Evolutionary conservation across 2,329 filamentous ascomycete genomes (phyloP), one percentile per base, ranked within the genome.

Genomic region (Cladorrhinum sp.): DNA sequence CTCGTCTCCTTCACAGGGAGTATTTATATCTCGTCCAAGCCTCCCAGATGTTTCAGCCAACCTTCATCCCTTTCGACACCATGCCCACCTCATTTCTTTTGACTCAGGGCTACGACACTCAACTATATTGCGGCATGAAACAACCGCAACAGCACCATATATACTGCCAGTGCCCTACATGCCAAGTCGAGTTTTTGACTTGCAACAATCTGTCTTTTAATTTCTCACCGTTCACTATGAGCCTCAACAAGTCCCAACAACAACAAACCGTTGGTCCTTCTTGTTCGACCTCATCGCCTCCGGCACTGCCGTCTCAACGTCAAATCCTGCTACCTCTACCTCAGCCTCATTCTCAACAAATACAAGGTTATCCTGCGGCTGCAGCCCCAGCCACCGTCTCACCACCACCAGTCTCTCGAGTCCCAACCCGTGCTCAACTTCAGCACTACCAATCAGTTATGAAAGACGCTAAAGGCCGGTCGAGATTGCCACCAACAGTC

Each of bases 401-500:
- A 28, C 26, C 9, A 9, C 26, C 26, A 28, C 26, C 26, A 9
- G 26, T 28, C 4, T 28, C 26, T 28, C 26, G 9, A 16, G 24
- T 51, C 16, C 49, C 49, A 12, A 51, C 21, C 4, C 49, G 49
- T 21, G 49, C 20, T 26, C 3, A n/a, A 7, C 3, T 24, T 14
- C 49, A 3, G 3, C 20, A 26, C 5, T 24, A 24, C 9, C 21
- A 51, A 21, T n/a, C 21, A 8, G 9, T 24, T 4, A 8, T 4
- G 3, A 51, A 51, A 16, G 42, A 51, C 49, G 49, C 8, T 6
- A 16, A 28, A 51, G 49, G 49, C n/a, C 14, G 24, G 20, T 2
- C 49, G 5, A 16, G 4, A 23, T 6, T 24, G 49, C 49, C 55
- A 12, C 21, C 55, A 6, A n/a, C 55, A 20, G 30, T 92, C 59